A percentile compares a stretch with the other conserved stretches of the same genome.
Evolutionary conservation across 1,139 yeast species (phyloP).

Genomic region (Hyphopichia fennica): DNA sequence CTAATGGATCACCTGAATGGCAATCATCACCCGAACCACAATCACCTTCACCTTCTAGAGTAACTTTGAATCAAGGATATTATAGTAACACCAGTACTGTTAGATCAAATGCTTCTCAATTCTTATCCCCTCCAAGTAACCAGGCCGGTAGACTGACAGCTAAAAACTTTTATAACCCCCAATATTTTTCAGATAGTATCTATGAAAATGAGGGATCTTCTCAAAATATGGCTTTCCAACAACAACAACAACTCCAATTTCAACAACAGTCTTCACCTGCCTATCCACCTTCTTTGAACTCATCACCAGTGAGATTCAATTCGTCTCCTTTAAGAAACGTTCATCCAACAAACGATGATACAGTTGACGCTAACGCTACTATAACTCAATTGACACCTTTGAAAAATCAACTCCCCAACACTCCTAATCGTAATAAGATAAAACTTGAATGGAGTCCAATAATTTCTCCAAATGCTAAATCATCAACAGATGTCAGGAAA

Average conservation of each 20-base stretch:
- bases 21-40: constrained; percentile 45
- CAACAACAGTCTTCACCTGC: constrained; percentile 28
- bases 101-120: constrained; percentile 7
- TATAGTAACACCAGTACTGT: constrained; percentile 4
- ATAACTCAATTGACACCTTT: constrained; percentile 44
- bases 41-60: constrained; percentile 33
- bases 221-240: constrained; percentile 1
- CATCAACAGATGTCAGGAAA: constrained; percentile 34
- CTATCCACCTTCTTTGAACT: constrained; percentile 18
- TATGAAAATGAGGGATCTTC: neutral
- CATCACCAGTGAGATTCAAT: constrained; percentile 35
- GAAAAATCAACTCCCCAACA: constrained; percentile 29
- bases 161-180: constrained; percentile 35
- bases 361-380: constrained; percentile 42
- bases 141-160: constrained; percentile 15
- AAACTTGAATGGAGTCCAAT: constrained; percentile 58
- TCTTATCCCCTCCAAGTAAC: constrained; percentile 30
- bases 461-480: constrained; percentile 45
- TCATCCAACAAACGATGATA: constrained; percentile 27
- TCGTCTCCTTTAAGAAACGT: constrained; percentile 27
- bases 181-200: constrained; percentile 35
- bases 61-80: constrained; percentile 6
- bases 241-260: constrained; percentile 4
- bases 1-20: constrained; percentile 38
- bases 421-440: constrained; percentile 38